Conservation (phyloP, 208 protist species). For the Acanthamoeba divionensis region DNA sequence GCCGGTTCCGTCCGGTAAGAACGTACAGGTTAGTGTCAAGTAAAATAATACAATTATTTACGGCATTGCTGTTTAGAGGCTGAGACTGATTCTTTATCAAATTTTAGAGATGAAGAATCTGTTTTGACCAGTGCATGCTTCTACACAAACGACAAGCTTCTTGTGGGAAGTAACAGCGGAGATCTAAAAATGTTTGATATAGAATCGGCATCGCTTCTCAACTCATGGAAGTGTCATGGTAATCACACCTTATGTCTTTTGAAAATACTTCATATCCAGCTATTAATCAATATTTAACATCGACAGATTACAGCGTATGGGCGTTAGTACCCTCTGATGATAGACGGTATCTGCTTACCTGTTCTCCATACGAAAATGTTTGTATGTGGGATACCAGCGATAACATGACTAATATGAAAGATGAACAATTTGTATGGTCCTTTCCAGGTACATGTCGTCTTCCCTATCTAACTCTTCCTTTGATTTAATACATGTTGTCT, state of each 20-base stretch:
- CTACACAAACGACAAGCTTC: background rate
- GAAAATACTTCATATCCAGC: background rate
- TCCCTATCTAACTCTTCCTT: background rate
- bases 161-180: constrained; percentile 16
- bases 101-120: constrained; percentile 40
- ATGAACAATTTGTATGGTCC: background rate
- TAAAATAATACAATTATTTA: too few relatives aligned
- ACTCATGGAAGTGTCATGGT: constrained; percentile 30
- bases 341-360: constrained; percentile 14
- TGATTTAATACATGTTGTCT: too few relatives aligned
- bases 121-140: constrained; percentile 8
- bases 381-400: constrained; percentile 13
- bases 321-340: background rate
- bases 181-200: constrained; percentile 28
- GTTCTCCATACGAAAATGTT: constrained; percentile 9
- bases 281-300: background rate
- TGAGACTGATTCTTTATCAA: too few relatives aligned
- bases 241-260: background rate
- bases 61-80: too few relatives aligned
- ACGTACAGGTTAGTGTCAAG: too few relatives aligned
- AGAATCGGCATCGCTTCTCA: background rate
- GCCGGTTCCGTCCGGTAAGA: constrained; percentile 6
- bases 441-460: background rate
- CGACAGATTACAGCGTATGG: constrained; percentile 14
- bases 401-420: background rate